Evolutionary conservation across 306 rosid genomes (phyloP).

Genomic region (Prunus padus): DNA sequence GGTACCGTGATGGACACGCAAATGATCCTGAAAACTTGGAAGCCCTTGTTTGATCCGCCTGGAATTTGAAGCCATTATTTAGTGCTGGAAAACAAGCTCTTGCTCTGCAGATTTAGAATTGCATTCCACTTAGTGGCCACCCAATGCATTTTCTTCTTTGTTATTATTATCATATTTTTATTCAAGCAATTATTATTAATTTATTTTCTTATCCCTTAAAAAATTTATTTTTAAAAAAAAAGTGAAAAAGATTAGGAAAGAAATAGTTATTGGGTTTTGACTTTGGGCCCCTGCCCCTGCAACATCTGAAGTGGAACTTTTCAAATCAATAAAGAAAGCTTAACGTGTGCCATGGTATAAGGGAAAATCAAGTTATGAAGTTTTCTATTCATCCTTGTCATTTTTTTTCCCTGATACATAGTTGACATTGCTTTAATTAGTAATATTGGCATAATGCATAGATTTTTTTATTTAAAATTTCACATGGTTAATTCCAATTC

Average conservation of each 20-base stretch:
- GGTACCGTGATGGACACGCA: slow-evolving; percentile 49
- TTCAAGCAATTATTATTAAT: not conserved
- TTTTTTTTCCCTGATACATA: not conserved
- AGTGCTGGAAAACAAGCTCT: slow-evolving; percentile 8
- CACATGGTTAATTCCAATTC: too few relatives aligned
- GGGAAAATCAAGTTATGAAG: not conserved
- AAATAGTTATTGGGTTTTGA: not conserved
- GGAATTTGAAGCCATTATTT: slow-evolving; percentile 28
- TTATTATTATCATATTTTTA: not conserved
- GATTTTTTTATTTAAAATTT: too few relatives aligned
- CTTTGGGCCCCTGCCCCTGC: slow-evolving; percentile 7
- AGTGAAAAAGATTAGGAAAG: not conserved
- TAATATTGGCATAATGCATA: not conserved
- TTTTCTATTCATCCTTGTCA: slow-evolving; percentile 4
- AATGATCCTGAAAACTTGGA: slow-evolving; percentile 43
- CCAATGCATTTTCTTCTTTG: not conserved
- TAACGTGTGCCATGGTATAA: not conserved
- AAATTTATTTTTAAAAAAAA: not conserved
- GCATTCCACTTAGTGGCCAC: not conserved
- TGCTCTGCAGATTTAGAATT: not conserved
- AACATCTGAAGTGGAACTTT: not conserved
- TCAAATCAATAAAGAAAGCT: not conserved
- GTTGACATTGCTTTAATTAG: not conserved
- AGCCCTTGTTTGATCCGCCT: slow-evolving; percentile 24
- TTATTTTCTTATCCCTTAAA: not conserved